Conservation (phyloP, 345 rosid genomes). For the Gossypioides kirkii region DNA sequence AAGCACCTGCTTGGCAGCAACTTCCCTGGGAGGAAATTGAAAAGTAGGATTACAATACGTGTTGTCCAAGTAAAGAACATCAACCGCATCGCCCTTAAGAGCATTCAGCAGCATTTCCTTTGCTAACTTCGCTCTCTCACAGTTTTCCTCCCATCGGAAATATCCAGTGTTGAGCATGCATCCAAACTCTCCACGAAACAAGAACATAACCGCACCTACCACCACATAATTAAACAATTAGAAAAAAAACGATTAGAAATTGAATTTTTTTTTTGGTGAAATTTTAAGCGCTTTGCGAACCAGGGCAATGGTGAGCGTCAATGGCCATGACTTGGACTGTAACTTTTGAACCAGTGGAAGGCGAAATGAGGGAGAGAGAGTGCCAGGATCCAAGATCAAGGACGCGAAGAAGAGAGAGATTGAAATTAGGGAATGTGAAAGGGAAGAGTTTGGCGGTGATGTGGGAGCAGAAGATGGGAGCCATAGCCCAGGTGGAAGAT, state of each 20-base stretch:
- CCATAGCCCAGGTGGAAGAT: constrained; percentile 46
- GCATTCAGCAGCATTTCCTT: constrained; percentile 40
- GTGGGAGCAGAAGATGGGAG: constrained; percentile 74
- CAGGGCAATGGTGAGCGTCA: constrained; percentile 60
- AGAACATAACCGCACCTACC: constrained; percentile 67
- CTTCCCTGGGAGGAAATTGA: constrained; percentile 50
- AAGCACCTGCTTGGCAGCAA: constrained; percentile 56
- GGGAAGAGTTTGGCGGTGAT: constrained; percentile 70
- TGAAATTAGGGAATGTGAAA: constrained; percentile 54
- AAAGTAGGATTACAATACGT: constrained; percentile 69
- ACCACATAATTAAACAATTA: neutral
- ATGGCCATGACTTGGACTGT: constrained; percentile 48
- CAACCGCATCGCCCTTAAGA: constrained; percentile 32
- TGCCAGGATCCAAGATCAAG: constrained; percentile 53
- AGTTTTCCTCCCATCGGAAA: constrained; percentile 56
- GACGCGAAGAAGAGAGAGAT: constrained; percentile 57
- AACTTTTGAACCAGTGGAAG: constrained; percentile 34
- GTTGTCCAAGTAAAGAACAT: constrained; percentile 63
- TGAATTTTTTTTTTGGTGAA: neutral
- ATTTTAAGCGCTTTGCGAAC: neutral
- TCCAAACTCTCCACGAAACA: constrained; percentile 73
- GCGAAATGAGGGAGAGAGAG: constrained; percentile 44
- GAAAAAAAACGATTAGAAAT: neutral
- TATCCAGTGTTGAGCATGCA: constrained; percentile 69
- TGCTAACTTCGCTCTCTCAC: constrained; percentile 29